Evolutionary conservation across 2,329 filamentous ascomycete species (phyloP), one percentile per base, ranked within the genome.

Genomic region (Aplosporella prunicola): DNA sequence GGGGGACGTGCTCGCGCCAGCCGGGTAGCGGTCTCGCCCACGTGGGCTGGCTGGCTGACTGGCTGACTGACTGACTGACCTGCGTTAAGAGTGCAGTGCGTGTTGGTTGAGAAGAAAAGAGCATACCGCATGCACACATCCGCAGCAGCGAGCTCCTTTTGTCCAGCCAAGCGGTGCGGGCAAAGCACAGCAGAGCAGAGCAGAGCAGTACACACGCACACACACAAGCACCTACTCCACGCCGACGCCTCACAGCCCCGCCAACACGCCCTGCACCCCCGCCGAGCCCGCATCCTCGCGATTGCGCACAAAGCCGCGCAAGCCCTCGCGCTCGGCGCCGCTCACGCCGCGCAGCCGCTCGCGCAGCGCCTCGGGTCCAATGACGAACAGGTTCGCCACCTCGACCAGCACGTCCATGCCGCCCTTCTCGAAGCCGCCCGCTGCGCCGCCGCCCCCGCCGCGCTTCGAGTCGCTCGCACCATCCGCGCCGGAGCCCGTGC

Each of bases 331-430:
- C 49, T 69, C 66, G n/a, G 56, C 52, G 5, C 57, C 59, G 23
- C 51, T 42, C 16, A 62, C 61, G 25, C 64, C 65, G 43, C 64
- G 62, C 39, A 73, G 50, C 30, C 68, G 56, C 51, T 73, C 69
- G 45, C 66, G 60, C 45, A 74, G 45, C 17, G 69, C 68, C 43
- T 71, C 67, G 0, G 68, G 66, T 2, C 86, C 85, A 51, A 98
- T 85, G 45, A 98, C 93, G 57, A 98, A 98, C 36, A 98, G 64
- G 53, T 88, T 95, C 9, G 88, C 89, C 41, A 98, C 86, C 67
- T 98, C 91, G 17, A 86, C 80, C 43, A 98, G 64, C 30, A 94
- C 75, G 64, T 98, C 89, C 47, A 95, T 75, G 37, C 76, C 55
- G 1, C 55, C 57, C 1, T 49, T 43, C 43, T 66, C 66, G 34